Evolutionary conservation across 352 stramenopile genomes (phyloP), one percentile per base, ranked within the genome.

Genomic region (Pythium utonaiense): DNA sequence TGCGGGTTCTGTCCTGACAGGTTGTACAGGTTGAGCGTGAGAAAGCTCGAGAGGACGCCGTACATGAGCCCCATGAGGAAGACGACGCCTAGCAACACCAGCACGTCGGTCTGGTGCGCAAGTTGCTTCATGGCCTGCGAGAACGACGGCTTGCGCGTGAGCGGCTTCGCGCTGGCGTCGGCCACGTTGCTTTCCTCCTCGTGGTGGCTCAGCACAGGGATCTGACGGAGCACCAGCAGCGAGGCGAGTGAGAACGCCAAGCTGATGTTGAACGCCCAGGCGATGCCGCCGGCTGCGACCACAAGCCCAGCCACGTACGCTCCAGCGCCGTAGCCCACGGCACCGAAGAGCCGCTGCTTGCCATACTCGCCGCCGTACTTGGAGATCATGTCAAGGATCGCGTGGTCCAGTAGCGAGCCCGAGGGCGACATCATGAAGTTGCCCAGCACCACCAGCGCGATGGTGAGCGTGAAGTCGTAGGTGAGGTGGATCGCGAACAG

Each of bases 1-100:
- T 87, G 69, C 33, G 82, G 70, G 47, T 89, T 87, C 27, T 76
- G 50, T 33, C 70, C 74, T 55, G 78, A 90, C 16, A 94, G 65
- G 53, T 92, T 91, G 72, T 89, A 92, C 22, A 94, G 64, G 50
- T 94, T 87, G 38, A 94, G 66, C 27, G 78, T 88, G 50, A 94
- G 77, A 62, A 90, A 94, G 70, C 78, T 90, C n/a, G 77, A 88
- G 45, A 94, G 67, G 53, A 90, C 80, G 57, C 84, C 84, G 56
- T 77, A 91, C 82, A 92, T 92, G 52, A 90, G 70, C 0, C 82
- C 80, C 77, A 89, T 92, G 51, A 92, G 60, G 56, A 89, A 89
- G 17, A 91, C 80, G 12, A 92, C 77, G n/a, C 54, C 56, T 19
- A 94, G 63, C 34, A 92, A 66, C 48, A 88, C 77, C 27, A 92